Base-by-base conservation (phyloP, 1,284 basidiomycete species). In the Fomitopsis palustris region DNA sequence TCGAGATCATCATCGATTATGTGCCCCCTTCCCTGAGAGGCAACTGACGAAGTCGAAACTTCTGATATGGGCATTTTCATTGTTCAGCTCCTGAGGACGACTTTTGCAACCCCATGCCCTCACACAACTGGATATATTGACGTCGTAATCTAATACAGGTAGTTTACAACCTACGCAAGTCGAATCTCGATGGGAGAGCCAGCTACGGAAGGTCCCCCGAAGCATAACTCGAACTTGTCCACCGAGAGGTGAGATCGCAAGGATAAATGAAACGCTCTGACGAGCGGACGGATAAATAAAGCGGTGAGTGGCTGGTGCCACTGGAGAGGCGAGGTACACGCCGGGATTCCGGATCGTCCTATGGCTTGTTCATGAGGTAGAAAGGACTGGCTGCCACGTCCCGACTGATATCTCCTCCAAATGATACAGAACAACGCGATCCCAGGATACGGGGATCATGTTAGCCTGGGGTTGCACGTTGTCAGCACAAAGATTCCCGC, bases 381-480 rank as follows among this genome's bases (percentile, higher is more conserved):
- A 78, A 62, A 82, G 69, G 8, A 75, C 73, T 1, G 76, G 87
- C 69, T 88, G 85, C 89, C 89, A 91, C 45, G 82, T 79, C 57
- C 88, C 89, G 61, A 82, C 78, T 1, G 81, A 74, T 35, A 84
- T 73, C 70, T 91, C 89, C 72, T 91, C 89, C 56, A 91, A 76
- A 64, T 88, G 84, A 67, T 88, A 86, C 39, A 91, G 76, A 59
- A 87, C 79, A 42, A 91, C 83, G 57, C 83, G 81, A 69, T 89
- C 83, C 83, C 83, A 87, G 19, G 81, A 77, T 56, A 88, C 79
- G 19, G 85, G 81, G 64, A 91, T 84, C 61, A 80, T 78, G 68
- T 90, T 89, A 12, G 83, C 77, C 86, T 81, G 63, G 31, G 45
- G 52, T n/a, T 27, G 53, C 53, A 53, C 43, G 64, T 56, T 51